Percentiles rank a stretch among this genome's conserved stretches.
Evolutionary conservation across 805 yeast genomes (phyloP).

Genomic region (Yarrowia hollandica): DNA sequence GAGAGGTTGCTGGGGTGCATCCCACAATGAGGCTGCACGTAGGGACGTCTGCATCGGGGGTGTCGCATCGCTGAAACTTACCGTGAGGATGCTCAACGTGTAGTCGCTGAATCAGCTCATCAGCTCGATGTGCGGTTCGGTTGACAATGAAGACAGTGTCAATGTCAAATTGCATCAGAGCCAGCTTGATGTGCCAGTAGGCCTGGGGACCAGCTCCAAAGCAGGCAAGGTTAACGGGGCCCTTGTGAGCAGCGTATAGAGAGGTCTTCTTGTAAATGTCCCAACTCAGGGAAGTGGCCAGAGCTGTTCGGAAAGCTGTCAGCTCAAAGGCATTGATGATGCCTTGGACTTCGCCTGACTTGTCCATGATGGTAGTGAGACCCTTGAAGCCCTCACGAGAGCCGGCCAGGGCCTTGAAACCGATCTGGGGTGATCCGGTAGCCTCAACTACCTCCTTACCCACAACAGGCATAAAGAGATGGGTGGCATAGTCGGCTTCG

Average conservation of each 20-base stretch:
- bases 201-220: constrained; percentile 27
- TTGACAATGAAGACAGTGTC: constrained; percentile 10
- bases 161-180: constrained; percentile 16
- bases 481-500: constrained; percentile 18
- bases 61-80: background rate
- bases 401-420: constrained; percentile 26
- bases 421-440: constrained; percentile 17
- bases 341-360: constrained; percentile 10
- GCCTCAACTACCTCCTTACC: constrained; percentile 21
- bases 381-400: constrained; percentile 27
- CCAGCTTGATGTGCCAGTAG: constrained; percentile 26
- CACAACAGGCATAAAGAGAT: constrained; percentile 27
- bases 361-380: constrained; percentile 12
- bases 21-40: constrained; percentile 8
- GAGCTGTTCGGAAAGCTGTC: constrained; percentile 26
- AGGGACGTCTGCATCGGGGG: background rate
- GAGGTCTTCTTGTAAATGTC: constrained; percentile 1
- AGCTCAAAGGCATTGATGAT: constrained; percentile 22
- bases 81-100: background rate
- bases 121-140: constrained; percentile 16
- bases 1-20: constrained; percentile 11
- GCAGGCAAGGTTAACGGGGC: background rate
- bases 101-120: background rate
- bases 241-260: background rate
- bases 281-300: constrained; percentile 24